Base-by-base conservation (phyloP, 2,329 filamentous ascomycete species). In the Blastomyces emzantsi region DNA sequence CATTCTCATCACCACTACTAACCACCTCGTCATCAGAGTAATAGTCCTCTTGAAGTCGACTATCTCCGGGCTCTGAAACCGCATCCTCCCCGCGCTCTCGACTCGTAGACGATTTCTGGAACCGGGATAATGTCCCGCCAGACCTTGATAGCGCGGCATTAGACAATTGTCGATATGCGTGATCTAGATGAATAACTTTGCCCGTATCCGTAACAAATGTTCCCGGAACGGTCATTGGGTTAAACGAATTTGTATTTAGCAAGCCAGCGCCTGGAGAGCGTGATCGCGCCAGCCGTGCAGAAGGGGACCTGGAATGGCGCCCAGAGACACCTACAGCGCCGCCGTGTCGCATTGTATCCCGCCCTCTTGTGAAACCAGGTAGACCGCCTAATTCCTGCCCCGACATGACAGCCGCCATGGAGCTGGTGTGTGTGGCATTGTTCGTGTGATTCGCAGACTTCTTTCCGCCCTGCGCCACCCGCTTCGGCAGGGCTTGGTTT, bases 101-200 rank as follows among this genome's bases (percentile, higher is more conserved):
- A 22, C 65, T 62, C 6, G 64, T 65, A 49, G 80, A 76, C 69
- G 58, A 69, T 70, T 87, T 87, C n/a, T 86, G 82, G 28, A 90
- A 77, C 60, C 81, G 79, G 7, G 87, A 82, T 41, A 93, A 76
- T 60, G 80, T 83, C 36, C 88, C 87, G 22, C 84, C 82, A 5
- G 87, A 86, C 39, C 81, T 82, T 3, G 85, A 80, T 54, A 92
- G 76, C 60, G 87, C 86, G 13, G 87, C 87, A 71, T 92, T 87
- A 1, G 89, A 90, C 22, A 92, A 77, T 64, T 85, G 83, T 60
- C 87, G 82, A 71, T 92, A 90, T 3, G 88, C 87, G 66, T 80
- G 87, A 64, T 82, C 85, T 74, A 89, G 83, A 71, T 92, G 87
- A 61, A 91, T 77, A 1, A 83, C 73, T 57, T 83, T 81, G 13